Evolutionary conservation across 2,329 filamentous ascomycete genomes (phyloP).

Genomic region (Coleophoma crateriformis): DNA sequence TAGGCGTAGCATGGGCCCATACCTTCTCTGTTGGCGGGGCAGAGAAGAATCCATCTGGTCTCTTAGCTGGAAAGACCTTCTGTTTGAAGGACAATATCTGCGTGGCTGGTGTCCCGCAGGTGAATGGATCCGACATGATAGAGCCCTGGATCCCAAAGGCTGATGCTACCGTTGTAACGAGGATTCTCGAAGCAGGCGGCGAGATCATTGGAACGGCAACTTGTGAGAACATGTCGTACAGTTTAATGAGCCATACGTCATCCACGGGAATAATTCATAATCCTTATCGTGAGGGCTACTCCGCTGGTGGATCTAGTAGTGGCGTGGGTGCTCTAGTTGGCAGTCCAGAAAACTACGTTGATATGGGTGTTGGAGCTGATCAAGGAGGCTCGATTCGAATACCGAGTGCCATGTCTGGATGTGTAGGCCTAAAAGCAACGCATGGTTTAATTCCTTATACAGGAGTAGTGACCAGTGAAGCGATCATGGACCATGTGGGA

Average conservation of each 20-base stretch:
- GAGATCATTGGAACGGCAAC: constrained; percentile 42
- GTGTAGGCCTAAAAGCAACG: constrained; percentile 41
- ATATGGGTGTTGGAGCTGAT: constrained; percentile 50
- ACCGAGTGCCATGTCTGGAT: constrained; percentile 37
- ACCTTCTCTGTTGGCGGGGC: constrained; percentile 35
- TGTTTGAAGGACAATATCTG: constrained; percentile 49
- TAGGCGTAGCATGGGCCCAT: constrained; percentile 45
- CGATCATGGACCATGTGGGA: constrained; percentile 43
- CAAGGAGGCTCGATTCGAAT: constrained; percentile 38
- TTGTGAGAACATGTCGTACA: constrained; percentile 48
- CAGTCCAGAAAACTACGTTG: constrained; percentile 41
- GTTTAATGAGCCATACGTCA: constrained; percentile 38
- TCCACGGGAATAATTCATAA: constrained; percentile 40
- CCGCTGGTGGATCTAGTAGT: constrained; percentile 55
- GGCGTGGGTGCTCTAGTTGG: constrained; percentile 51
- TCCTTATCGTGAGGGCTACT: constrained; percentile 36
- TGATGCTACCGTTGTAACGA: constrained; percentile 46
- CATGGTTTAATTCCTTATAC: constrained; percentile 32
- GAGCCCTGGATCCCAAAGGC: constrained; percentile 41
- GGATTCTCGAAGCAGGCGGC: constrained; percentile 42
- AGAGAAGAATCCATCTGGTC: constrained; percentile 17
- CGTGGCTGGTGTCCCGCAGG: constrained; percentile 45
- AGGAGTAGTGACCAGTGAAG: constrained; percentile 39
- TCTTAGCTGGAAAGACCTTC: constrained; percentile 35
- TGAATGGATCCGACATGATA: constrained; percentile 44